Base-by-base conservation (phyloP, 2,329 filamentous ascomycete species). In the Phialemonium atrogriseum region DNA sequence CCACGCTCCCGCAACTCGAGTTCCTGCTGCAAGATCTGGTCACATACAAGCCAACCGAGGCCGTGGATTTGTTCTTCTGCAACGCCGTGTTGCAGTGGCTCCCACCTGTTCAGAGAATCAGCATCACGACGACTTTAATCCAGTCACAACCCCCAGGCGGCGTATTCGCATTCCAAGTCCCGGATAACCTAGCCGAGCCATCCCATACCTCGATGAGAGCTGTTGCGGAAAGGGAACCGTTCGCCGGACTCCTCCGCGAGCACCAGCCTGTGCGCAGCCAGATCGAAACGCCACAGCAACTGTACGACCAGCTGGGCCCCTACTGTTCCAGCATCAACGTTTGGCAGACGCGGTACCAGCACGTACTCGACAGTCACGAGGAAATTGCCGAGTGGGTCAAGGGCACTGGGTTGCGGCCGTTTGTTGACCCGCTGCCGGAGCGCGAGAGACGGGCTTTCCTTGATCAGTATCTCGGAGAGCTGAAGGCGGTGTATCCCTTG, bases 61-160 rank as follows among this genome's bases (percentile, higher is more conserved):
- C 46, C 0, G 47, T 52, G 0, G 63, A 70, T 25, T 44, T 78
- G 0, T 48, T 72, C 28, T 73, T 72, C 43, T 65, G 62, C 27
- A 78, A 77, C 35, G 72, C 73, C 0, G 69, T 70, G 2, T 65
- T 77, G 35, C 73, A 78, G 35, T 78, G 73, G 73, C 50, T 78
- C 4, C 54, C 59, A 0, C 38, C 37, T 1, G 41, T 46, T 0
- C 45, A 58, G 0, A 66, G 71, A 0, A 54, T 77, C 6, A 48
- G 52, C 0, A 55, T 63, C 2, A 51, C 77, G 5, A 50, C 47
- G 8, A 50, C 56, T 0, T 49, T 76, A 3, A 48, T 78, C 3
- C 14, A 44, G 1, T 45, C 47, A 0, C 58, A 68, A 22, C 27
- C 42, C 0, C 30, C 56, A 0, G 69, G 70, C 3, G 64, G 63